Evolutionary conservation across 164 flowering plant genomes (phyloP), one percentile per base, ranked within the genome.

Genomic region (Aristolochia californica): DNA sequence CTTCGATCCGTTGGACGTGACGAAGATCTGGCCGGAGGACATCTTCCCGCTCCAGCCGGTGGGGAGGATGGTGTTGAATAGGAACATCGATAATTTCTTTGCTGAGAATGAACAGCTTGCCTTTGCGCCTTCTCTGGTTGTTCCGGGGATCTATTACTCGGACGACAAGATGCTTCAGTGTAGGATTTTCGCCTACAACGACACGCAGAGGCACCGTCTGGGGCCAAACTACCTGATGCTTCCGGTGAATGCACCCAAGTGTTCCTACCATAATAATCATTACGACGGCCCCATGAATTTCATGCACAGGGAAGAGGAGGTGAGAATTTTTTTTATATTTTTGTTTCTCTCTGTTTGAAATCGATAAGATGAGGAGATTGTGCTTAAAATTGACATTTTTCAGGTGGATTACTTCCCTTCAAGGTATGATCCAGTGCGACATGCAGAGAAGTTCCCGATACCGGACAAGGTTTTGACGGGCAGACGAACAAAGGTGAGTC

Each of bases 321-420:
- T 87, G 75, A 43, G 16, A 0, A 16, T 20, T 14, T 14, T 48
- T 15, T 20, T 48, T 48, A 48, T 13, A 15, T 52, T 21, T 21
- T 24, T 21, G 16, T 43, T 43, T 16, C 45, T 43, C 45, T 43
- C 16, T 1, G 45, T 43, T 43, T 11, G 16, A 11, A 16, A 43
- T 43, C 45, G 45, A 43, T 44, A 44, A 44, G 1, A 13, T 13
- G 2, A 13, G 8, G 13, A 44, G 2, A 44, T 44, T 8, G 17
- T 44, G 4, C 13, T 13, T n/a, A 44, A 2, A 25, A 53, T 10
- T 27, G 14, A 12, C 11, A 20, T 9, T 54, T 67, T 65, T 20
- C 62, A 93, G 98, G 83, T 94, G 55, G 78, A 94, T 70, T 94
- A 94, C 78, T 94, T 90, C 85, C 99, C 99, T 11, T 94, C 99